phyloP scores from a whole-genome alignment of 2,329 filamentous ascomycete species.

The Waltergamsia citrina region DNA sequence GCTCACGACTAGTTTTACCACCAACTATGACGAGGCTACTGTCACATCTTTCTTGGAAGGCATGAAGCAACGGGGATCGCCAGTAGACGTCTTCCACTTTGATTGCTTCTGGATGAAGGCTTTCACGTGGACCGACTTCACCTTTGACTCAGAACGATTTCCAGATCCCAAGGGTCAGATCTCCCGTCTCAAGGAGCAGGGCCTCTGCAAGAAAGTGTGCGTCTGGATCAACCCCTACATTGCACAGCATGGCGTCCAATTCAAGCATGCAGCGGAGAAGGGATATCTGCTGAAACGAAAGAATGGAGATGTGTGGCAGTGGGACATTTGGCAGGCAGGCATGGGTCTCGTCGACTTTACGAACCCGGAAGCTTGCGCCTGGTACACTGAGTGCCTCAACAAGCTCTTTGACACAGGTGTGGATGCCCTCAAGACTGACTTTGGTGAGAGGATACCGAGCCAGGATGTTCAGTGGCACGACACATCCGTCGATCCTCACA shows the following conservation, averaged over 20 bases:
- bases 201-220: slow-evolving; percentile 54
- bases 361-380: slow-evolving; percentile 56
- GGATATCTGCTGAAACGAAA: slow-evolving; percentile 62
- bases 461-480: slow-evolving; percentile 58
- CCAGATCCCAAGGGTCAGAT: slow-evolving; percentile 59
- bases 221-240: slow-evolving; percentile 74
- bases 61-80: slow-evolving; percentile 55
- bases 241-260: slow-evolving; percentile 58
- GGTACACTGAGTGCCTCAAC: slow-evolving; percentile 54
- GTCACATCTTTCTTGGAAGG: slow-evolving; percentile 60
- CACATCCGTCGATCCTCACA: slow-evolving; percentile 43
- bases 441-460: slow-evolving; percentile 62
- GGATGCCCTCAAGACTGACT: slow-evolving; percentile 68
- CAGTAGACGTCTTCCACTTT: slow-evolving; percentile 65
- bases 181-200: slow-evolving; percentile 50
- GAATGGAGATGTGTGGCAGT: slow-evolving; percentile 64
- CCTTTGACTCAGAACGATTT: slow-evolving; percentile 59
- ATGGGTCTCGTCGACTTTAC: slow-evolving; percentile 70
- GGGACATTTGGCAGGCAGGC: slow-evolving; percentile 69
- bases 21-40: slow-evolving; percentile 60
- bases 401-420: slow-evolving; percentile 59
- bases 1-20: slow-evolving; percentile 70
- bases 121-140: slow-evolving; percentile 68
- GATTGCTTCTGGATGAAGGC: slow-evolving; percentile 73
- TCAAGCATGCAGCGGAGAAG: slow-evolving; percentile 52